phyloP scores from a whole-genome alignment of 768 basidiomycete genomes.

The Naematelia aurantialba region DNA sequence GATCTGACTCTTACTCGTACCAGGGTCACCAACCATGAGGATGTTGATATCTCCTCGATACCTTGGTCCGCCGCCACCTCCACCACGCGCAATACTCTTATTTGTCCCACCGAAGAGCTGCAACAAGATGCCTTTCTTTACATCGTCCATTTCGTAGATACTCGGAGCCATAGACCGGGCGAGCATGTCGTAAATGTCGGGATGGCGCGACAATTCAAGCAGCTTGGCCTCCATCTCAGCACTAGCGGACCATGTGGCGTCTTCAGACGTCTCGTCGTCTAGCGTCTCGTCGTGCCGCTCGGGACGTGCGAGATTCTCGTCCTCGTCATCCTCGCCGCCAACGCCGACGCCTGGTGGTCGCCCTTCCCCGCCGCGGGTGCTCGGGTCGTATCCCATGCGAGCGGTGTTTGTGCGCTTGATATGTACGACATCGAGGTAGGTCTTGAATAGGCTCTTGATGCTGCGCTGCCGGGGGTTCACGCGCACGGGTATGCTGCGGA shows the following conservation, averaged over 20 bases:
- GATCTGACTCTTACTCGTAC: slow-evolving; percentile 98
- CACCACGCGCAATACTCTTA: slow-evolving; percentile 86
- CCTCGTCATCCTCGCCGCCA: slow-evolving; percentile 61
- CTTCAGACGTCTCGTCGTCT: slow-evolving; percentile 50
- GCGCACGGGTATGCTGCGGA: slow-evolving; percentile 89
- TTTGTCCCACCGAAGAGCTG: slow-evolving; percentile 98
- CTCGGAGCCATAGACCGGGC: slow-evolving; percentile 83
- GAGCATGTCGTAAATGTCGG: slow-evolving; percentile 82
- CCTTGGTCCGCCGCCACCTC: slow-evolving; percentile 90
- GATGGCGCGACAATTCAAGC: slow-evolving; percentile 64
- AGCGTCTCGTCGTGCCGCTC: slow-evolving; percentile 28
- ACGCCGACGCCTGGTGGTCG: slow-evolving; percentile 69
- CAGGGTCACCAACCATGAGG: slow-evolving; percentile 93
- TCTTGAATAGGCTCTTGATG: slow-evolving; percentile 95
- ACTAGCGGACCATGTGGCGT: slow-evolving; percentile 42
- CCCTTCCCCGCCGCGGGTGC: slow-evolving; percentile 60
- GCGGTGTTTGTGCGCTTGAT: slow-evolving; percentile 66
- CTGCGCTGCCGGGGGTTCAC: slow-evolving; percentile 87
- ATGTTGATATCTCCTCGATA: slow-evolving; percentile 99
- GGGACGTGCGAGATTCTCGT: slow-evolving; percentile 54
- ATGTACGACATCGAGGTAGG: slow-evolving; percentile 93
- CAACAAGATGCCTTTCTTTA: slow-evolving; percentile 94
- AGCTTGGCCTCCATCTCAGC: slow-evolving; percentile 79
- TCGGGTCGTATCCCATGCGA: slow-evolving; percentile 70
- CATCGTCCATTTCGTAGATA: slow-evolving; percentile 98